Percentiles rank a stretch among this genome's conserved stretches.
These are phyloP conservation scores for Silene coronaria DNA, from an alignment of 179 eudicot species.

Conservation along the genomic window DNA sequence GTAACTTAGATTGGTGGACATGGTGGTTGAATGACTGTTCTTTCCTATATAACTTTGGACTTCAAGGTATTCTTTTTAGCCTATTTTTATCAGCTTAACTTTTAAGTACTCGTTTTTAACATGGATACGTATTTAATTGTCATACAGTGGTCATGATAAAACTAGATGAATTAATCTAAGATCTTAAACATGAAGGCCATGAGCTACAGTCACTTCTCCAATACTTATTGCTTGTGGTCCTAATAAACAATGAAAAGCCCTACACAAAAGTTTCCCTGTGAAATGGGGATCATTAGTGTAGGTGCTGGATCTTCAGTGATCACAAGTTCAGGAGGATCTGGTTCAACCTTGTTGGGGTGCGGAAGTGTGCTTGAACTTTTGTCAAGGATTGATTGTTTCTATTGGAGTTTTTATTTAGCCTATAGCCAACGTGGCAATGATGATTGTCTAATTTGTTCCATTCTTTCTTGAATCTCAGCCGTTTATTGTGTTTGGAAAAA, in stretches of 20 bases:
- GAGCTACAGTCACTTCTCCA: slow-evolving; percentile 4
- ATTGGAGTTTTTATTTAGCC: neutral
- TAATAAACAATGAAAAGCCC: slow-evolving; percentile 14
- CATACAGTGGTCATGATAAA: neutral
- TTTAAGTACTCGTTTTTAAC: neutral
- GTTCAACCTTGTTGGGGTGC: slow-evolving; percentile 6
- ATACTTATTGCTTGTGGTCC: slow-evolving; percentile 18
- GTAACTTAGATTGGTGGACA: neutral
- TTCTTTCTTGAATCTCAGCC: neutral
- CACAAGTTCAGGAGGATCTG: slow-evolving; percentile 1
- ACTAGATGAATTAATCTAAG: neutral
- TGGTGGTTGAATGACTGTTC: slow-evolving; percentile 16
- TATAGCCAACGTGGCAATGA: too few relatives aligned
- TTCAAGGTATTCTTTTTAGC: slow-evolving; percentile 1
- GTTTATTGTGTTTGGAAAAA: neutral
- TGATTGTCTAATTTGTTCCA: neutral
- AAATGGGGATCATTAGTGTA: slow-evolving; percentile 10
- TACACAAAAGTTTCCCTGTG: neutral
- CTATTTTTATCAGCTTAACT: neutral
- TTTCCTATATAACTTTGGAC: slow-evolving; percentile 8
- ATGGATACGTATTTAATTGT: neutral
- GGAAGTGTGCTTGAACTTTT: slow-evolving; percentile 9
- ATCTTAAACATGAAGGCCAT: slow-evolving; percentile 3
- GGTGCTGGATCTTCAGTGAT: slow-evolving; percentile 6
- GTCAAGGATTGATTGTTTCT: neutral